Percentiles rank a stretch among this genome's conserved stretches.
phyloP scores from a whole-genome alignment of 2,329 filamentous ascomycete species.

The Sporothrix phasma region DNA sequence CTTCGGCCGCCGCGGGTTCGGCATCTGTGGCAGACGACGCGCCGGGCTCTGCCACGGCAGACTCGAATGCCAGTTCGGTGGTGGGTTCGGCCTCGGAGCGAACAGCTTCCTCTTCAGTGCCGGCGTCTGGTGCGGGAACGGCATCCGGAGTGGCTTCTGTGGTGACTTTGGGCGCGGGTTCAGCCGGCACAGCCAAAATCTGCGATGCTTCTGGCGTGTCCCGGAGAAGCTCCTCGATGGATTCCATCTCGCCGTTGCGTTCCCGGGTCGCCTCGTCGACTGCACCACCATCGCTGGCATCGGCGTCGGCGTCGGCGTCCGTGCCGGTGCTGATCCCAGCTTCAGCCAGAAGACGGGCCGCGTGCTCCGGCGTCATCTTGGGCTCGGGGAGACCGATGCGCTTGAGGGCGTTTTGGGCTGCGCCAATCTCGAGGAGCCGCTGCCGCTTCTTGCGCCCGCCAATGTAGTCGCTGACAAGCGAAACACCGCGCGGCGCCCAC shows the following conservation, averaged over 20 bases:
- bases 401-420: conserved; percentile 55
- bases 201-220: conserved; percentile 46
- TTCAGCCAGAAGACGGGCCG: conserved; percentile 18
- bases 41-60: background rate
- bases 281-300: conserved; percentile 25
- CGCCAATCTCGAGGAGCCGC: conserved; percentile 71
- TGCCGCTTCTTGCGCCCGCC: conserved; percentile 60
- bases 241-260: conserved; percentile 32
- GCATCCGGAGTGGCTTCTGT: background rate
- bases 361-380: conserved; percentile 5
- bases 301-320: too few species aligned
- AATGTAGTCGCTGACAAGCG: conserved; percentile 82
- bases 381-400: conserved; percentile 44
- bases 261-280: conserved; percentile 21
- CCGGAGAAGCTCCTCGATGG: conserved; percentile 48
- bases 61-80: background rate
- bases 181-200: conserved; percentile 19
- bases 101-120: background rate
- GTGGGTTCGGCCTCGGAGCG: background rate
- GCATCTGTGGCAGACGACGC: background rate
- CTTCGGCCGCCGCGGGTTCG: background rate
- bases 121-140: background rate
- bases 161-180: background rate
- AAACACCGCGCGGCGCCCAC: conserved; percentile 85
- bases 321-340: conserved; percentile 23